phyloP scores from a whole-genome alignment of 306 rosid species.

The Fragaria ananassa region DNA sequence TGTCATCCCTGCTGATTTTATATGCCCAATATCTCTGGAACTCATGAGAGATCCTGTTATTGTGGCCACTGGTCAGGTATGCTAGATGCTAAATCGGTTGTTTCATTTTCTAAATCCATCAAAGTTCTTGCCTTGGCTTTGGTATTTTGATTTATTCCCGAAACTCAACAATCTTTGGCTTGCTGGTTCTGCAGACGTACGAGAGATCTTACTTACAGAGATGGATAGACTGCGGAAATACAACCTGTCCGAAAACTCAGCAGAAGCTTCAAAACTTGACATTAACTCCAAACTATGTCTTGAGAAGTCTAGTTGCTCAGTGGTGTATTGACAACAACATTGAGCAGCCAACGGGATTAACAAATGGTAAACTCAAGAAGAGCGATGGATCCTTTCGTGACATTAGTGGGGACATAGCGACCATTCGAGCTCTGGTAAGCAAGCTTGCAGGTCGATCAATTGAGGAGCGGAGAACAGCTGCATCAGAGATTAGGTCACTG shows the following conservation, averaged over 20 bases:
- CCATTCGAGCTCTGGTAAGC: conserved; percentile 62
- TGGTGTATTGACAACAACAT: conserved; percentile 77
- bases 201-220: conserved; percentile 95
- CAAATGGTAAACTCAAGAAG: conserved; percentile 79
- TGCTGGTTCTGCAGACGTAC: conserved; percentile 58
- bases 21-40: conserved; percentile 96
- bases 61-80: conserved; percentile 97
- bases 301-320: conserved; percentile 84
- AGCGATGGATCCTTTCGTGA: conserved; percentile 87
- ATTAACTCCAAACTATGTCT: conserved; percentile 85
- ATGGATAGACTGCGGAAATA: conserved; percentile 91
- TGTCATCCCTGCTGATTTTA: conserved; percentile 80
- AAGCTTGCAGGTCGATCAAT: conserved; percentile 66
- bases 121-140: background rate
- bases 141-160: background rate
- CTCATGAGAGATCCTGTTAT: conserved; percentile 97
- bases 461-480: conserved; percentile 74
- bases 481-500: conserved; percentile 72
- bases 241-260: conserved; percentile 94
- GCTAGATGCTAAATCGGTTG: background rate
- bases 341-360: conserved; percentile 81
- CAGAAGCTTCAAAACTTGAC: conserved; percentile 81
- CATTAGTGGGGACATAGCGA: conserved; percentile 78
- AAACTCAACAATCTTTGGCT: background rate
- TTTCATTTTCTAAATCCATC: background rate